Evolutionary conservation across 768 basidiomycete genomes (phyloP), one percentile per base, ranked within the genome.

Genomic region (Suillus subaureus): DNA sequence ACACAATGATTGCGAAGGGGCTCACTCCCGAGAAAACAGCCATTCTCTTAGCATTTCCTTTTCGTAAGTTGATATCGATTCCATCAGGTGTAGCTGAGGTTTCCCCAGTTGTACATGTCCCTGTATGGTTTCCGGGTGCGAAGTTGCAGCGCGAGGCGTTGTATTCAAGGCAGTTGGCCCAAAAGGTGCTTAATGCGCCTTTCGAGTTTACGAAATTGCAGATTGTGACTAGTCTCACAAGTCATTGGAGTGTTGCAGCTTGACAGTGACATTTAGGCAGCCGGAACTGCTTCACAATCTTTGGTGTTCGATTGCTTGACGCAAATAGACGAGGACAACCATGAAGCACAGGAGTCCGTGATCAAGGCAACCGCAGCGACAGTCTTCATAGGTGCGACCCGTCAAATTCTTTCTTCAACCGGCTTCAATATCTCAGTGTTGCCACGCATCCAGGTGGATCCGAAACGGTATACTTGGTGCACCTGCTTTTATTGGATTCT

Each of bases 121-220:
- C 74, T 3, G 51, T 71, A 11, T 72, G 70, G 71, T 65, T 72
- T n/a, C 70, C 69, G 0, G 70, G 72, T 16, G 62, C 64, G 2
- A 65, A 56, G 6, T 61, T 72, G 23, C 49, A 66, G 28, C 67
- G 57, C 21, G 43, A 68, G 43, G 68, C 67, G 23, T 21, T 40
- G 9, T 61, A 62, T 43, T 67, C 66, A 55, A 66, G 58, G 26
- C 61, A 67, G 47, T 8, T 70, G 15, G 72, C 69, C 15, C 58
- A 68, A 23, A 57, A 61, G 21, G 56, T 74, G 18, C 66, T 68
- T 40, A 61, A 69, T 2, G 62, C n/a, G 2, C 76, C 76, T 1
- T 69, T 73, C 33, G 65, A 69, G 31, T 73, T 72, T 43, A 74
- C 75, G 63, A 70, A 71, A 37, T 69, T 67, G 64, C 28, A 54